These are phyloP conservation scores for Cryptococcus sp. DNA, from an alignment of 1,284 basidiomycete species.

Conservation along the genomic window DNA sequence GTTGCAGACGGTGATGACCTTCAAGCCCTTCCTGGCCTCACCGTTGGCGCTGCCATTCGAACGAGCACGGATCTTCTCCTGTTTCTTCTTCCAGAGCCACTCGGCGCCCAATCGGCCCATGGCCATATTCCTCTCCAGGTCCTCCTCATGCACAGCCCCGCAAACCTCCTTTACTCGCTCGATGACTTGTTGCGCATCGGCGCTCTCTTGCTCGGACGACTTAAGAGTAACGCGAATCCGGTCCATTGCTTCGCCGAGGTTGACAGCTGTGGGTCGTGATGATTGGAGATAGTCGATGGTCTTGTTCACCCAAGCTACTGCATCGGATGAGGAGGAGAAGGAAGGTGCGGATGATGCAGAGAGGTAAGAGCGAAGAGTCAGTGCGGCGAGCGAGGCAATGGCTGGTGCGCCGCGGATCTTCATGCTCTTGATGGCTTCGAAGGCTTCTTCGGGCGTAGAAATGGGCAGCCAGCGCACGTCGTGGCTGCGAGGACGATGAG, in stretches of 20 bases:
- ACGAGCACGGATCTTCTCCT: neutral
- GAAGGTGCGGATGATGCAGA: conserved; percentile 20
- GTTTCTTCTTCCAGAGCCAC: conserved; percentile 69
- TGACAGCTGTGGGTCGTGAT: conserved; percentile 90
- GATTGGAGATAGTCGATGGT: conserved; percentile 73
- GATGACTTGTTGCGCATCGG: conserved; percentile 57
- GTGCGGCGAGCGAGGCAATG: conserved; percentile 85
- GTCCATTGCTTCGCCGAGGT: conserved; percentile 78
- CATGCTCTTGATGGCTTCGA: conserved; percentile 91
- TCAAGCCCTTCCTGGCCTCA: conserved; percentile 61
- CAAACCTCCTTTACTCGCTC: conserved; percentile 61
- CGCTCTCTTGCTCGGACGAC: conserved; percentile 47
- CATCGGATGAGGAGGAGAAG: conserved; percentile 31
- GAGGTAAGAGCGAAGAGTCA: conserved; percentile 68
- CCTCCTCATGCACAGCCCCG: conserved; percentile 71
- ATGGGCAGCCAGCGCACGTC: conserved; percentile 72
- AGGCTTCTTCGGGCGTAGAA: conserved; percentile 72
- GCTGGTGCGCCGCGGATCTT: conserved; percentile 89
- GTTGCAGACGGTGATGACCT: conserved; percentile 92
- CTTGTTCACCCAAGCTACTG: conserved; percentile 41
- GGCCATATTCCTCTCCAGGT: conserved; percentile 75
- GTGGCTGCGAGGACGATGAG: conserved; percentile 55
- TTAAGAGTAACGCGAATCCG: conserved; percentile 61
- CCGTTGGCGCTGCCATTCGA: conserved; percentile 3
- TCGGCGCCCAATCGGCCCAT: conserved; percentile 82